Base-by-base conservation (phyloP, 768 basidiomycete genomes). In the Clavulina sp. region DNA sequence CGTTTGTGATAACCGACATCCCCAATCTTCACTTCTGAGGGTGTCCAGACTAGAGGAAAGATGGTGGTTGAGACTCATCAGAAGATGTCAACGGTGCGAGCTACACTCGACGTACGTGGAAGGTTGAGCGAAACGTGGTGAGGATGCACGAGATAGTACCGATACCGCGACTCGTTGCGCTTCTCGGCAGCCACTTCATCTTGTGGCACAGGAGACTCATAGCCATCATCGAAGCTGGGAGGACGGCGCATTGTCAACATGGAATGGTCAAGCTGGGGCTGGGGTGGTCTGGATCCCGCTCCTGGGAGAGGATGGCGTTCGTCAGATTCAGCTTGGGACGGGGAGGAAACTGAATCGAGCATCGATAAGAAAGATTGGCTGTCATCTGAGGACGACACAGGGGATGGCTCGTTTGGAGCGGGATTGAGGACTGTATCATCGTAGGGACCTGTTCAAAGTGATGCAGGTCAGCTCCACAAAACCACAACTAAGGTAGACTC, bases 1-100 rank as follows among this genome's bases (percentile, higher is more conserved):
- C 31, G 7, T 26, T 49, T 29, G 28, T 30, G 48, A 49, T 49
- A 49, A 16, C 48, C 48, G 7, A 49, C 48, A 28, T 13, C 43
- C 13, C 43, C 43, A 9, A 46, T 46, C 16, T 46, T 9, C 26
- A 46, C 43, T 9, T 46, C 13, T 13, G 43, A 13, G 13, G 43
- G 43, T 26, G 43, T 26, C 43, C 43, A 46, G 9, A 46, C 43
- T 46, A 26, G 26, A 9, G 24, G 26, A 28, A 24, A 24, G 9
- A 16, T 13, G 43, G 9, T 13, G 9, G 24, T 16, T 16, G 13
- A 46, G 13, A 28, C 26, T 46, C 26, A 13, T 9, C 9, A 16
- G 43, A 9, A 9, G n/a, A n/a, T n/a, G n/a, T n/a, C n/a, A n/a
- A n/a, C n/a, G n/a, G n/a, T n/a, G n/a, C 13, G 24, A 46, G 43